Evolutionary conservation across 2,329 filamentous ascomycete genomes (phyloP).

Genomic region (Phaeomoniella chlamydospora): DNA sequence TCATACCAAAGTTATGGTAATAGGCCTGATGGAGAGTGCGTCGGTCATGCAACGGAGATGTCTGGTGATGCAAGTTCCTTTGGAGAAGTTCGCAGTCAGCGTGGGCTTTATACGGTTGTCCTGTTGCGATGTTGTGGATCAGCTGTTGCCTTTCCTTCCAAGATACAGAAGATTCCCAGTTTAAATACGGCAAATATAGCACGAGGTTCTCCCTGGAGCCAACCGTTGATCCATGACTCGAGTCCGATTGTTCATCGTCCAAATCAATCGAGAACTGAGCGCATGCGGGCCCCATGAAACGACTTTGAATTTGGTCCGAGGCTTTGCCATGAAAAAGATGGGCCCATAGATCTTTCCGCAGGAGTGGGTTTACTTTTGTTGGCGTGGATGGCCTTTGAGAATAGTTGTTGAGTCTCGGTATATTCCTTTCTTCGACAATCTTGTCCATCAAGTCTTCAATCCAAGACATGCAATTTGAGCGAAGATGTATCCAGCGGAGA

Average conservation of each 20-base stretch:
- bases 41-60: slow-evolving; percentile 1
- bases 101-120: neutral
- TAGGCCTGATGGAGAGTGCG: slow-evolving; percentile 1
- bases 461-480: slow-evolving; percentile 1
- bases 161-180: neutral
- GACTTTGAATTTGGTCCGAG: neutral
- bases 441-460: slow-evolving; percentile 1
- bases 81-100: neutral
- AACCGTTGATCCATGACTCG: neutral
- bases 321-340: slow-evolving; percentile 1
- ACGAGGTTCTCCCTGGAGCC: neutral
- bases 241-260: slow-evolving; percentile 1
- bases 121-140: neutral
- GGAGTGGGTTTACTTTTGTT: neutral
- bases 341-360: slow-evolving; percentile 1
- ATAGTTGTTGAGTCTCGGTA: neutral
- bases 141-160: neutral
- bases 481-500: neutral
- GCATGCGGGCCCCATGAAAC: slow-evolving; percentile 1
- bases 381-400: neutral
- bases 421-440: neutral
- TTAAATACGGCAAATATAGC: neutral
- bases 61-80: neutral
- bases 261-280: neutral
- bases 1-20: slow-evolving; percentile 1